Evolutionary conservation across 305 asterid genomes (phyloP), one percentile per base, ranked within the genome.

Genomic region (Withania somnifera): DNA sequence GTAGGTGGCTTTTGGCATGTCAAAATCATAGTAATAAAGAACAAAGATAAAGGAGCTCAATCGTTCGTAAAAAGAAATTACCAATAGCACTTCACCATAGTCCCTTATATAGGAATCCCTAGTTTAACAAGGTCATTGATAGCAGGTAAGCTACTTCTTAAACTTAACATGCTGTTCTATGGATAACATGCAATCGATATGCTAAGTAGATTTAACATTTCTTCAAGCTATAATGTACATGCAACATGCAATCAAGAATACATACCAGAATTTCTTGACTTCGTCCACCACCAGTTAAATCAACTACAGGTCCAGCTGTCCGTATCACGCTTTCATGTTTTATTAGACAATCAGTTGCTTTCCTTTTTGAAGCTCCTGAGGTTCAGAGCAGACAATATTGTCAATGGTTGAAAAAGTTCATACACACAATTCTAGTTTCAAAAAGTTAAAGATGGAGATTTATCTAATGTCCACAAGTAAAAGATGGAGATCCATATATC

Each of bases 311-410:
- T 58, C 67, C 83, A 80, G 84, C 89, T 68, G 81, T 88, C 88
- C 87, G 86, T 82, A 84, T 90, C 71, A 75, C 81, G 81, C 87
- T 88, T 87, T 80, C 92, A 81, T 83, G 88, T 86, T 88, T 90
- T 34, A 82, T 81, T 51, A 63, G 81, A 79, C 73, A 79, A 84
- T 87, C 88, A 78, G 40, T 82, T 60, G 86, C 89, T 86, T 91
- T 91, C 89, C 97, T 87, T 86, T 93, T 92, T 75, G 61, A 54
- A 79, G 90, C 60, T 75, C 80, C 80, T 75, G 61, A 28, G 61
- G 61, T 0, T 75, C 60, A 75, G n/a, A 75, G 61, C 45, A 50
- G 61, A 28, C 10, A 73, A 26, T 54, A 17, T n/a, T 75, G 26
- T 50, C 80, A 50, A 75, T 1, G 1, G 61, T 75, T 75, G 61